Base-by-base conservation (phyloP, 1,284 basidiomycete species). In the Phlebopus sp. region DNA sequence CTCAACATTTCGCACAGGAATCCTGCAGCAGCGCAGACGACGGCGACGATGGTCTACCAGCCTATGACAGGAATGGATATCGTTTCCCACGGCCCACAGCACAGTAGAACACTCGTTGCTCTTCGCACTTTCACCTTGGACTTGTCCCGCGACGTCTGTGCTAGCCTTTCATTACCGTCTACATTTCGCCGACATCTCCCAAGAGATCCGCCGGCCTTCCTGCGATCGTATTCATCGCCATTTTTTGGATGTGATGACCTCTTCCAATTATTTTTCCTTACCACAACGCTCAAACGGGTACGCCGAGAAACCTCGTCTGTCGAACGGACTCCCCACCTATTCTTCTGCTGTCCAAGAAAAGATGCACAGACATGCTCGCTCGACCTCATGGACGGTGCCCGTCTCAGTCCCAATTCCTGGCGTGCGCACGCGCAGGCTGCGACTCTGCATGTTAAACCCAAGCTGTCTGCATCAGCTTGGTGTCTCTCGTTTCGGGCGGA, bases 261-360 rank as follows among this genome's bases (percentile, higher is more conserved):
- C 74, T 43, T 73, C 72, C 46, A 68, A 73, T 50, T 76, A 79
- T 55, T 74, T 76, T 57, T 62, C 69, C 42, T 56, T 61, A 49
- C 66, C 71, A 17, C 70, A 71, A 44, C 74, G 73, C 47, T 68
- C 66, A 51, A 75, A 73, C 63, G 71, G 76, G 46, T 69, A 71
- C 55, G 63, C 63, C 47, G 75, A 75, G 57, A 76, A 77, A 59
- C 42, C 69, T 37, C 73, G 72, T 54, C 47, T 67, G 47, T 66
- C 72, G 46, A 76, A 72, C 50, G 70, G 72, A 42, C 77, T 87
- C 42, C 84, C 84, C 25, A 67, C 73, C 30, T 79, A 77, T 54
- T 79, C 81, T 34, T 77, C 81, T 47, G 79, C 81, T 8, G 74
- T 85, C 23, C 76, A 81, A 54, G 86, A 90, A 68, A 89, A 89